A percentile compares a stretch with the other conserved stretches of the same genome.
Conservation (phyloP, 164 flowering plant genomes). For the Vitis vinifera region DNA sequence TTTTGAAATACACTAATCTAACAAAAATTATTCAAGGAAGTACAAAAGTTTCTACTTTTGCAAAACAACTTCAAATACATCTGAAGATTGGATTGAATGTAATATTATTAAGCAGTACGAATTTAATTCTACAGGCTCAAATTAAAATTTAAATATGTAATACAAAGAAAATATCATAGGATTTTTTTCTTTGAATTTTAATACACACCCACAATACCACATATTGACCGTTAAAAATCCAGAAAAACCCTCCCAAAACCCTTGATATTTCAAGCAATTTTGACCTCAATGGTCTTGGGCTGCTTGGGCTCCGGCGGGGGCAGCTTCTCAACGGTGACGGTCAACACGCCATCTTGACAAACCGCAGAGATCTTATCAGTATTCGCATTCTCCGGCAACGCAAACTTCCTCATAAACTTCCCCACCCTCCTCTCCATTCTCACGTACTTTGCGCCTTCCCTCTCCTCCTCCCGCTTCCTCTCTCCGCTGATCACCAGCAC, state of each 20-base stretch:
- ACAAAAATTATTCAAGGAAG: too few relatives aligned
- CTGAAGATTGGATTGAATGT: too few relatives aligned
- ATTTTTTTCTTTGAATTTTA: too few relatives aligned
- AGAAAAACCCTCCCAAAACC: neutral
- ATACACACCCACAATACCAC: neutral
- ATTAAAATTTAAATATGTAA: too few relatives aligned
- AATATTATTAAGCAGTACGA: too few relatives aligned
- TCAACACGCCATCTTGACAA: conserved; percentile 57
- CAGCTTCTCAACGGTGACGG: conserved; percentile 57
- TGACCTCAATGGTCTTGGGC: conserved; percentile 58
- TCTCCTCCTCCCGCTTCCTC: conserved; percentile 41
- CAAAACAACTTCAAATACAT: too few relatives aligned
- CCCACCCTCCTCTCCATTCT: conserved; percentile 67
- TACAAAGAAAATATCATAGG: too few relatives aligned
- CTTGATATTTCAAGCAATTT: conserved; percentile 29
- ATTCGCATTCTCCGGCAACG: conserved; percentile 59
- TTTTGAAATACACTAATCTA: too few relatives aligned
- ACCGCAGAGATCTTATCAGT: conserved; percentile 44
- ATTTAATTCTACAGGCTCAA: too few relatives aligned
- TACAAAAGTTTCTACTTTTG: too few relatives aligned
- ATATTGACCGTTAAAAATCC: neutral
- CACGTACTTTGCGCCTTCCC: conserved; percentile 51
- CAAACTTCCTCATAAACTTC: conserved; percentile 62
- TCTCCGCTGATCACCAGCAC: conserved; percentile 37
- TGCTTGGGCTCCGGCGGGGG: conserved; percentile 75